Percentiles rank a stretch among this genome's conserved stretches.
Evolutionary conservation across 345 rosid species (phyloP).

Genomic region (Turnera subulata): DNA sequence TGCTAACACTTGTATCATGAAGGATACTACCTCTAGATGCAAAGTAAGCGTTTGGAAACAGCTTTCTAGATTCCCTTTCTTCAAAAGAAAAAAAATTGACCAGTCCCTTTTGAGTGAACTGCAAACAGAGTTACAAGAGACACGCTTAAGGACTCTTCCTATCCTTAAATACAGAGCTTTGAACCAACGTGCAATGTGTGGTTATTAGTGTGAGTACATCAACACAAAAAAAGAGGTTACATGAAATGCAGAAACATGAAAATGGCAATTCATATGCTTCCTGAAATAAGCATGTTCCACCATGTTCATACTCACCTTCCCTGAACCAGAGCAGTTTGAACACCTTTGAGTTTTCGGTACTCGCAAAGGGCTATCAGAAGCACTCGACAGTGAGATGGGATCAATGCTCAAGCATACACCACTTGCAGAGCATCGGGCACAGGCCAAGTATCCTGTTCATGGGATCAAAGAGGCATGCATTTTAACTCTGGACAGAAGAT

Average conservation of each 20-base stretch:
- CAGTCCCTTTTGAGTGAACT: no score
- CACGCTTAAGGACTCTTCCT: no score
- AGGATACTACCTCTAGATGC: no score
- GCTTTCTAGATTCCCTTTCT: no score
- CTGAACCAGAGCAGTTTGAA: constrained; percentile 83
- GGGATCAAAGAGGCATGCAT: background rate
- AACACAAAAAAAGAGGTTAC: no score
- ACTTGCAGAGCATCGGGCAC: constrained; percentile 85
- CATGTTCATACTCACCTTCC: constrained; percentile 56
- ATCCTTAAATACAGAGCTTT: no score
- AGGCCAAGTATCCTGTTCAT: constrained; percentile 81
- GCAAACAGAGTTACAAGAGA: no score
- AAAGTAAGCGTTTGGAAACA: no score
- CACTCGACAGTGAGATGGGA: constrained; percentile 46
- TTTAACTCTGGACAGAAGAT: background rate
- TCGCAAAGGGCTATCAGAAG: constrained; percentile 44
- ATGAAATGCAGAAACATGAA: constrained; percentile 1
- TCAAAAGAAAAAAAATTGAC: no score
- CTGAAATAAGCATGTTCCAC: background rate
- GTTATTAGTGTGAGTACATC: no score
- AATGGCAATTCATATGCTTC: background rate
- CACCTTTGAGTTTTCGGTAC: constrained; percentile 66
- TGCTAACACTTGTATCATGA: no score
- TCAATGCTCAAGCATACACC: constrained; percentile 64
- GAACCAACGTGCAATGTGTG: no score